Evolutionary conservation across 208 protist species (phyloP).

Genomic region (Crithidia mellificae): DNA sequence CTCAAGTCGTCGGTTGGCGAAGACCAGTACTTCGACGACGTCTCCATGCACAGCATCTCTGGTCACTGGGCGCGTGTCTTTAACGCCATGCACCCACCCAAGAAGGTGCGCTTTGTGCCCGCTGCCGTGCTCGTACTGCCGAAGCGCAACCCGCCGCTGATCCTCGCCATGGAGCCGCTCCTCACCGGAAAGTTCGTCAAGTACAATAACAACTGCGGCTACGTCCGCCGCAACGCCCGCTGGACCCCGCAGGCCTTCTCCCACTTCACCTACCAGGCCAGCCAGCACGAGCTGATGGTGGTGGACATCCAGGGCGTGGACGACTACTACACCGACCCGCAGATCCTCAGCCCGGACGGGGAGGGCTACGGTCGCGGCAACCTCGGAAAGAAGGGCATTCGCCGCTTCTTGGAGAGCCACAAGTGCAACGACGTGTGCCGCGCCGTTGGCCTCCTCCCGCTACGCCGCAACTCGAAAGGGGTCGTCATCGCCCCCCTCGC

Average conservation of each 20-base stretch:
- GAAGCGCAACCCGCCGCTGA: slow-evolving; percentile 53
- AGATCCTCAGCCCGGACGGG: slow-evolving; percentile 84
- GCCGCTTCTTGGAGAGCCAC: slow-evolving; percentile 73
- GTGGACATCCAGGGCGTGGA: slow-evolving; percentile 90
- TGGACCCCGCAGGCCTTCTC: slow-evolving; percentile 91
- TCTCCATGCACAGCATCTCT: slow-evolving; percentile 82
- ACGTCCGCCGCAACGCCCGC: slow-evolving; percentile 61
- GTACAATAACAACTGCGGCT: slow-evolving; percentile 93
- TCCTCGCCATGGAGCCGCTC: slow-evolving; percentile 76
- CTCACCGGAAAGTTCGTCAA: slow-evolving; percentile 84
- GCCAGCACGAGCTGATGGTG: slow-evolving; percentile 68
- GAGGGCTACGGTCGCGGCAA: slow-evolving; percentile 84
- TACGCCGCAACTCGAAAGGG: slow-evolving; percentile 29
- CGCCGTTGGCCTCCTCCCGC: slow-evolving; percentile 48
- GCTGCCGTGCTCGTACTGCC: slow-evolving; percentile 73
- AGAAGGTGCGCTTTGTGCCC: slow-evolving; percentile 76
- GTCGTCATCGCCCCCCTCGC: slow-evolving; percentile 8
- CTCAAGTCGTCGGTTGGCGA: slow-evolving; percentile 51
- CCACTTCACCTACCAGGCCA: slow-evolving; percentile 88
- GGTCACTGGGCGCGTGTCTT: slow-evolving; percentile 77
- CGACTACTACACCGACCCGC: slow-evolving; percentile 91
- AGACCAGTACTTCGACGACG: slow-evolving; percentile 85
- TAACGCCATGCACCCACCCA: slow-evolving; percentile 62
- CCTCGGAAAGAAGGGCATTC: slow-evolving; percentile 73
- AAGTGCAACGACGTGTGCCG: slow-evolving; percentile 85